phyloP scores from a whole-genome alignment of 1,284 basidiomycete species.

The Anthracocystis setariae region DNA sequence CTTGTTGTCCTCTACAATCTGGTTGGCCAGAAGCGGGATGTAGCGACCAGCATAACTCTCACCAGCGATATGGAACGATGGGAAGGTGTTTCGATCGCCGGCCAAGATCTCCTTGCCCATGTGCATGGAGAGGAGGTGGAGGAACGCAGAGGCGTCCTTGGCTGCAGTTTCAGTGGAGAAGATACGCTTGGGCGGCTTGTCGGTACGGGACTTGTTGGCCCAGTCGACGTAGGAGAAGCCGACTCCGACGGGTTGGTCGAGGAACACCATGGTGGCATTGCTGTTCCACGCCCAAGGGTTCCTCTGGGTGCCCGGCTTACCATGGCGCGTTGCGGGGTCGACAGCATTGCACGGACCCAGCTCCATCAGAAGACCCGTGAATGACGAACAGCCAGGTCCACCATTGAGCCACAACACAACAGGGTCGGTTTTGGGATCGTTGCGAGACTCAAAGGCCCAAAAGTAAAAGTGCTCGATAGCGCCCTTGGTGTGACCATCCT shows the following conservation, averaged over 20 bases:
- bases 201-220: conserved; percentile 53
- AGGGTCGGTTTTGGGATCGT: conserved; percentile 58
- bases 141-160: conserved; percentile 62
- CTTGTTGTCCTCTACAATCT: conserved; percentile 62
- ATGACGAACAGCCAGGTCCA: conserved; percentile 63
- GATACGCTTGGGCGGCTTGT: conserved; percentile 57
- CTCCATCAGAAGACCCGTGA: conserved; percentile 65
- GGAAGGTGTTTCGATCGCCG: conserved; percentile 19
- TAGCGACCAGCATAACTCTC: conserved; percentile 65
- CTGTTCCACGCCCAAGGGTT: conserved; percentile 64
- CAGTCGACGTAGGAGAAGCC: conserved; percentile 66
- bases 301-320: conserved; percentile 47
- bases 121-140: conserved; percentile 63
- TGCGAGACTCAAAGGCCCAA: conserved; percentile 65
- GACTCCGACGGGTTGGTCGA: conserved; percentile 65
- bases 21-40: conserved; percentile 60
- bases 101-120: conserved; percentile 46
- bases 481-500: conserved; percentile 44
- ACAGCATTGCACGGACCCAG: conserved; percentile 64
- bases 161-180: conserved; percentile 56
- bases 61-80: conserved; percentile 62
- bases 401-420: conserved; percentile 66
- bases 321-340: conserved; percentile 32
- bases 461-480: conserved; percentile 67
- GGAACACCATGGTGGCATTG: conserved; percentile 63